Base-by-base conservation (phyloP, 2,329 filamentous ascomycete genomes). In the Ascosphaera apis region DNA sequence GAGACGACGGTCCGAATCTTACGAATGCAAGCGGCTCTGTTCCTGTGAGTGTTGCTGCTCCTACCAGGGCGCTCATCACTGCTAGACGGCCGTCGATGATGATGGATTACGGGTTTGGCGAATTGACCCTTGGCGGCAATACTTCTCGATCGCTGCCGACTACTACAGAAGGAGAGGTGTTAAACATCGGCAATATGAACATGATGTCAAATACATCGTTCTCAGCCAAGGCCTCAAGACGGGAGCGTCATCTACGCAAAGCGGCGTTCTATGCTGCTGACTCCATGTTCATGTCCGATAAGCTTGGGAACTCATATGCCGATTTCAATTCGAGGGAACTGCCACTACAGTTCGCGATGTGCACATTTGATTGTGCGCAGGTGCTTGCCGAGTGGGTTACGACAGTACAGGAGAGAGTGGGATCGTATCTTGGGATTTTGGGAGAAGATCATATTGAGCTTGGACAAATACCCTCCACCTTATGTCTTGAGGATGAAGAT, bases 261-360 rank as follows among this genome's bases (percentile, higher is more conserved):
- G 88, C 88, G n/a, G 88, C 86, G 0, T 91, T 83, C 50, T 92
- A 91, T 49, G 88, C 88, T 1, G 83, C 82, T 1, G 83, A 93
- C 52, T 91, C 84, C 0, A 67, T 98, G 6, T 72, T 74, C 18
- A 88, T 88, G 71, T 77, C 82, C 2, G 79, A 91, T 52, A 84
- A 78, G 49, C 66, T 88, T 9, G 82, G 82, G 1, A 71, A 86
- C 18, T 82, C 80, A 0, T 88, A 86, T 55, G 76, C 79, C 5
- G 83, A 92, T 42, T 75, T 80, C 41, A 76, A 74, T 1, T 83
- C 78, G 36, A 68, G 81, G 32, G 83, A 93, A 49, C 64, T 95
- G 9, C 83, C 88, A 0, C 69, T 92, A 28, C 86, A 92, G 51
- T 83, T 80, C 11, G 81, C 83, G 1, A 74, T 95, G 63, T 93